These are phyloP conservation scores for Penicillium sp. DNA, from an alignment of 2,329 filamentous ascomycete genomes.

Conservation along the genomic window DNA sequence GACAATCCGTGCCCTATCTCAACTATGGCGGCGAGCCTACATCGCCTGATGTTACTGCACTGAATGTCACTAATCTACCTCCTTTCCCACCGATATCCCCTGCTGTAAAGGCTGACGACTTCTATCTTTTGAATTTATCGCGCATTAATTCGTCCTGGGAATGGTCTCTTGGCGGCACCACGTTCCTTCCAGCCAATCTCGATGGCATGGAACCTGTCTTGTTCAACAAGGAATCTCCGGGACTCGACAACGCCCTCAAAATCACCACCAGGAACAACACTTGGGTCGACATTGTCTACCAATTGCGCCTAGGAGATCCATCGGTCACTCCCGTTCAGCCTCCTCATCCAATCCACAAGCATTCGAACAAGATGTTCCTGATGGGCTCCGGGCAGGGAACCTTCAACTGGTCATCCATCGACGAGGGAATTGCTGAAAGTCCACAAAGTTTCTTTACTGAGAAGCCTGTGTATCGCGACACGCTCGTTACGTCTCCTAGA, in stretches of 20 bases:
- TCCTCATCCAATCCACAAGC: slow-evolving; percentile 62
- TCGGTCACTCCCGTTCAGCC: slow-evolving; percentile 45
- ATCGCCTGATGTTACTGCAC: slow-evolving; percentile 40
- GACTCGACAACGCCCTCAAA: slow-evolving; percentile 43
- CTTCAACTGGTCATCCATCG: slow-evolving; percentile 53
- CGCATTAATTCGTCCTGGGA: slow-evolving; percentile 29
- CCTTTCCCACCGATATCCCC: slow-evolving; percentile 49
- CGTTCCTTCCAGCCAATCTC: slow-evolving; percentile 37
- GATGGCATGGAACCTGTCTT: slow-evolving; percentile 46
- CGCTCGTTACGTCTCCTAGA: slow-evolving; percentile 34
- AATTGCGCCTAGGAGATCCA: slow-evolving; percentile 16
- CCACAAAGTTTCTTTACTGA: slow-evolving; percentile 56
- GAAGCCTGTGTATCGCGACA: slow-evolving; percentile 53
- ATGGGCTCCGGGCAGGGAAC: slow-evolving; percentile 50
- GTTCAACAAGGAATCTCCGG: slow-evolving; percentile 39
- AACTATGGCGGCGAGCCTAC: slow-evolving; percentile 46
- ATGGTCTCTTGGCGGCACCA: slow-evolving; percentile 52
- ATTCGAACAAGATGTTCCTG: slow-evolving; percentile 57
- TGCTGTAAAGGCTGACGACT: slow-evolving; percentile 42
- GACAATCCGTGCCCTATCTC: slow-evolving; percentile 44
- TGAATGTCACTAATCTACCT: slow-evolving; percentile 41
- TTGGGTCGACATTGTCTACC: slow-evolving; percentile 57
- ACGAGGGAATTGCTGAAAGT: slow-evolving; percentile 46
- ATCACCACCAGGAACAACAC: slow-evolving; percentile 45
- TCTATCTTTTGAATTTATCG: slow-evolving; percentile 36